Conservation (phyloP, 352 stramenopile genomes). For the Thraustochytrium sp. region DNA sequence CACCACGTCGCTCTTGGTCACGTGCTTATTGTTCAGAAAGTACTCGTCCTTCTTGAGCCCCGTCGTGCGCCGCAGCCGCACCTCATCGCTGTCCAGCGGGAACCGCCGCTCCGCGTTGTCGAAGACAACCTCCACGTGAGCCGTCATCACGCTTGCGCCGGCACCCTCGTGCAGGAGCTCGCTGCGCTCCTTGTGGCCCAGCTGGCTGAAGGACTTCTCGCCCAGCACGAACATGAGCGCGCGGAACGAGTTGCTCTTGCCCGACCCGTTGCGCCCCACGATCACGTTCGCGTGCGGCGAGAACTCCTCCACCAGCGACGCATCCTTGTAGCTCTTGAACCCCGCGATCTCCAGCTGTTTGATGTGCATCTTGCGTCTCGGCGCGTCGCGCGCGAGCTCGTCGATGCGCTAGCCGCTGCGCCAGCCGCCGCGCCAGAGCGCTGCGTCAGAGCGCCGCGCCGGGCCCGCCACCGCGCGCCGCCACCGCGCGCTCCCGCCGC, state of each 20-base stretch:
- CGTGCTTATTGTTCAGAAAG: constrained; percentile 97
- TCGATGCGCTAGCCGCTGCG: too few relatives aligned
- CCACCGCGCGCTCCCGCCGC: too few relatives aligned
- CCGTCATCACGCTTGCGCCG: constrained; percentile 87
- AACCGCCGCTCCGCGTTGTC: constrained; percentile 96
- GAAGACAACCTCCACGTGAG: constrained; percentile 99
- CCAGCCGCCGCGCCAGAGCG: too few relatives aligned
- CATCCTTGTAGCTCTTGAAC: constrained; percentile 88
- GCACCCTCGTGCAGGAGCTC: constrained; percentile 56
- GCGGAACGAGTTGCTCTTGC: constrained; percentile 95
- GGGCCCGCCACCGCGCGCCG: too few relatives aligned
- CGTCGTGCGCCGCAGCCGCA: constrained; percentile 94
- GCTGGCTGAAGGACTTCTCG: constrained; percentile 69
- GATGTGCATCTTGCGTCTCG: constrained; percentile 79
- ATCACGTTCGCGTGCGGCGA: constrained; percentile 84
- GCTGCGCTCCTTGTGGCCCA: constrained; percentile 84
- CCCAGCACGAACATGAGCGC: constrained; percentile 97
- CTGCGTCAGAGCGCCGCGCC: too few relatives aligned
- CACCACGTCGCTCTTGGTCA: constrained; percentile 92
- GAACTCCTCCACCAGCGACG: constrained; percentile 64
- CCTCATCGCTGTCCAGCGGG: constrained; percentile 75
- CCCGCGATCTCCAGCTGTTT: constrained; percentile 89
- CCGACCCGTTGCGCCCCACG: constrained; percentile 89
- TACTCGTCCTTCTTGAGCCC: constrained; percentile 99
- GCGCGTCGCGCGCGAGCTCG: background rate